Evolutionary conservation across 2,329 filamentous ascomycete genomes (phyloP).

Genomic region (Aspergillus caelatus): DNA sequence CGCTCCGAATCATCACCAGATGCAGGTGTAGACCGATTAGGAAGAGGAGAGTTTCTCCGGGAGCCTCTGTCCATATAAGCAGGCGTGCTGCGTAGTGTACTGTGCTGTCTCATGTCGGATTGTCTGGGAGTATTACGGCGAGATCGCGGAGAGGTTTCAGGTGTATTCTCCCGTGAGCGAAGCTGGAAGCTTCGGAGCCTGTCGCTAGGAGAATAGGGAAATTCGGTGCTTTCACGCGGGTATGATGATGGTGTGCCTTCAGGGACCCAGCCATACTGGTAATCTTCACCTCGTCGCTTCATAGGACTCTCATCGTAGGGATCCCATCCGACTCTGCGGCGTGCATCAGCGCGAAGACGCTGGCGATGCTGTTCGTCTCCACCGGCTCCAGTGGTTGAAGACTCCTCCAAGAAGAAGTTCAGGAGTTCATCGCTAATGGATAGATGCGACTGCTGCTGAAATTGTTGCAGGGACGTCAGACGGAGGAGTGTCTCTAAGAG

Average conservation of each 20-base stretch:
- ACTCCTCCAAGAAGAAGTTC: constrained; percentile 80
- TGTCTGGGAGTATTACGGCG: constrained; percentile 27
- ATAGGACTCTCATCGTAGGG: constrained; percentile 72
- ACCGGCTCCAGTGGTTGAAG: constrained; percentile 66
- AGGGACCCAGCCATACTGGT: constrained; percentile 52
- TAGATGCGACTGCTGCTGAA: constrained; percentile 86
- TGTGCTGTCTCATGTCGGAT: constrained; percentile 22
- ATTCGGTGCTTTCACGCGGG: constrained; percentile 24
- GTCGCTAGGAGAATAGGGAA: constrained; percentile 33
- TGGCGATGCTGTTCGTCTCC: constrained; percentile 64
- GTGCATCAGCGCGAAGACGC: constrained; percentile 61
- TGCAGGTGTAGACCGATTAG: constrained; percentile 31
- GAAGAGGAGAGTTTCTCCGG: constrained; percentile 38
- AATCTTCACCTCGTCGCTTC: constrained; percentile 68
- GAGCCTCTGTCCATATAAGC: constrained; percentile 21
- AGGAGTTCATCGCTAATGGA: constrained; percentile 86
- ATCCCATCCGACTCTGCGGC: constrained; percentile 68
- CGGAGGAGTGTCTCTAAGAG: constrained; percentile 87
- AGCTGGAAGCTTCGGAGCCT: constrained; percentile 29
- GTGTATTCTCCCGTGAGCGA: constrained; percentile 37
- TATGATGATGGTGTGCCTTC: constrained; percentile 30
- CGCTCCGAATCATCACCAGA: constrained; percentile 34
- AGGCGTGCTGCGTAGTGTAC: constrained; percentile 26
- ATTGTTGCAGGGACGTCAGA: constrained; percentile 84
- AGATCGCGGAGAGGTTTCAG: constrained; percentile 29